A percentile compares a stretch with the other conserved stretches of the same genome.
phyloP scores from a whole-genome alignment of 169 alveolate genomes.

The Plasmodium gallinaceum region DNA sequence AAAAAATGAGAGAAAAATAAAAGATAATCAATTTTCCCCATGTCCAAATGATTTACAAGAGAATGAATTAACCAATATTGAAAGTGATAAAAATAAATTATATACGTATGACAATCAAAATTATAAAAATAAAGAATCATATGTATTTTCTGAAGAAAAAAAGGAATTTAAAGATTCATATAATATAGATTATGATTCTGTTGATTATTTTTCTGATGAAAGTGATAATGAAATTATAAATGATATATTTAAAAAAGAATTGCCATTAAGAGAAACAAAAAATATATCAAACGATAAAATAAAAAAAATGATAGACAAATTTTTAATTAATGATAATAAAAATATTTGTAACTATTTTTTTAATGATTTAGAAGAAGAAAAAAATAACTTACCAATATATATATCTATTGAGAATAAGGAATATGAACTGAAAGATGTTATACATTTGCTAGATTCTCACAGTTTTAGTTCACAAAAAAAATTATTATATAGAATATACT shows the following conservation, averaged over 20 bases:
- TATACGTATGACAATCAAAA: neutral
- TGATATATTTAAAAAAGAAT: conserved; percentile 28
- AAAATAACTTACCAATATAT: conserved; percentile 34
- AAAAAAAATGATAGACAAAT: conserved; percentile 19
- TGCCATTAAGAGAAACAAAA: neutral
- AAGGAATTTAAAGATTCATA: conserved; percentile 8
- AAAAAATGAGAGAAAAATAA: neutral
- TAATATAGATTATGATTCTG: neutral
- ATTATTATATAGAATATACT: conserved; percentile 66
- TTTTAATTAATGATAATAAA: conserved; percentile 25
- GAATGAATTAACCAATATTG: neutral
- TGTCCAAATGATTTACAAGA: neutral
- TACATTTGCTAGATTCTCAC: conserved; percentile 27
- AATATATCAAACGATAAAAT: conserved; percentile 24
- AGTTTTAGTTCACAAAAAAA: conserved; percentile 48
- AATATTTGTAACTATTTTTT: conserved; percentile 47
- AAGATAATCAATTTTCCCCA: neutral
- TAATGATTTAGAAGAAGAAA: conserved; percentile 57
- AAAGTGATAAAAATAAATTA: neutral
- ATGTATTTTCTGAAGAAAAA: neutral
- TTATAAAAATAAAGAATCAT: neutral
- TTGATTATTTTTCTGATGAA: conserved; percentile 39
- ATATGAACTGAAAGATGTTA: conserved; percentile 50
- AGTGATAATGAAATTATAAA: conserved; percentile 56
- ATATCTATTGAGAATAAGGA: conserved; percentile 54